Percentiles rank a stretch among this genome's conserved stretches.
phyloP scores from a whole-genome alignment of 495 filamentous ascomycete species.

The Staphylotrichum longicolle region DNA sequence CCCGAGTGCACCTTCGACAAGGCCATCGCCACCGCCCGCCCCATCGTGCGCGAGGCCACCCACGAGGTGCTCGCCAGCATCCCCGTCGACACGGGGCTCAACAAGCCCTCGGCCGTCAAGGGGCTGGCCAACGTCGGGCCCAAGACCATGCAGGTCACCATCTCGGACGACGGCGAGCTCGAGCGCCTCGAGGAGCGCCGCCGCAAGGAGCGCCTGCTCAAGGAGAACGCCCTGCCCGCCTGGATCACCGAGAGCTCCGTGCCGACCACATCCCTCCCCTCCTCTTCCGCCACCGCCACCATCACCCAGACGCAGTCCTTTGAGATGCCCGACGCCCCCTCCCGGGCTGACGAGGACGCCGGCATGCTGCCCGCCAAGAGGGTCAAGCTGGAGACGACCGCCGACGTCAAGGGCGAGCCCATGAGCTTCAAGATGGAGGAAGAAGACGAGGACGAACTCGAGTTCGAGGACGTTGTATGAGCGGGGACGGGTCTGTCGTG shows the following conservation, averaged over 20 bases:
- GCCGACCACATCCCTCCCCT: constrained; percentile 28
- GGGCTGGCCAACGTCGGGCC: constrained; percentile 64
- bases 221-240: constrained; percentile 80
- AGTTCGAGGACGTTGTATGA: constrained; percentile 62
- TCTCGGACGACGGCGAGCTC: constrained; percentile 73
- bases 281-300: not conserved
- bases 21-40: constrained; percentile 60
- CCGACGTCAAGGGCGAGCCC: constrained; percentile 40
- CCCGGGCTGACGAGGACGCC: constrained; percentile 34
- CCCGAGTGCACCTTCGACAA: constrained; percentile 85
- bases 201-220: constrained; percentile 69
- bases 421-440: constrained; percentile 54
- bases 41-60: constrained; percentile 58
- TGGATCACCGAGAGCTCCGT: constrained; percentile 93
- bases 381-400: constrained; percentile 48
- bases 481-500: not conserved
- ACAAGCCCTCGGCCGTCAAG: constrained; percentile 65
- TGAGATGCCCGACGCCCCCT: constrained; percentile 10
- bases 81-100: constrained; percentile 43
- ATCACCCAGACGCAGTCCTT: constrained; percentile 1
- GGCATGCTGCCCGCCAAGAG: constrained; percentile 50
- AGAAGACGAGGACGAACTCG: constrained; percentile 57
- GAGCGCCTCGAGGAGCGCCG: constrained; percentile 70
- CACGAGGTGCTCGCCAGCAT: constrained; percentile 59
- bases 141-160: constrained; percentile 71